Conservation (phyloP, 73 alveolate species). For the Urostyla sp. region DNA sequence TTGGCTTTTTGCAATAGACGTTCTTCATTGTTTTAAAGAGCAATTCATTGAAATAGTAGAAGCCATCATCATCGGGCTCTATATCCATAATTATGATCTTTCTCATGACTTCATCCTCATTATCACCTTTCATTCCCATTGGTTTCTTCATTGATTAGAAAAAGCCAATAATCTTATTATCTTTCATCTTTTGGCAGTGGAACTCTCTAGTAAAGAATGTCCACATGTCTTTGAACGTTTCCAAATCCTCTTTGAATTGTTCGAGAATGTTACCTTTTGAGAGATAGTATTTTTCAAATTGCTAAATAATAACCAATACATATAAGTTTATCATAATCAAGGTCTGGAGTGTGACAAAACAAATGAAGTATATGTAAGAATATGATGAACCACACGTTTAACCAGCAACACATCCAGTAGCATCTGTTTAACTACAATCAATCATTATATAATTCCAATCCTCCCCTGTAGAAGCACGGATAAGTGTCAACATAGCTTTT, state of each 20-base stretch:
- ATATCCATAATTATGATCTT: conserved; percentile 77
- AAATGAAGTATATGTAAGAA: conserved; percentile 60
- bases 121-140: conserved; percentile 55
- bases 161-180: conserved; percentile 62
- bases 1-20: conserved; percentile 15
- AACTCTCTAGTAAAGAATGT: conserved; percentile 45
- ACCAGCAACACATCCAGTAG: conserved; percentile 41
- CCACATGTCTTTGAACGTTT: conserved; percentile 69
- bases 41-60: conserved; percentile 73
- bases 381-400: conserved; percentile 24
- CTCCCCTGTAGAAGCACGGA: conserved; percentile 60
- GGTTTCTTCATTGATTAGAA: conserved; percentile 62
- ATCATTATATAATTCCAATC: conserved; percentile 69
- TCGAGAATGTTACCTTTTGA: conserved; percentile 68
- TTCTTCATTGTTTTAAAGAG: conserved; percentile 75
- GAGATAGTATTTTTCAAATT: conserved; percentile 73
- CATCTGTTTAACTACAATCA: conserved; percentile 43
- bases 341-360: conserved; percentile 60
- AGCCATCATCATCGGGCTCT: conserved; percentile 71
- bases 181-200: conserved; percentile 66
- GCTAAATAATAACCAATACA: conserved; percentile 66
- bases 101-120: conserved; percentile 42
- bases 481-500: conserved; percentile 52
- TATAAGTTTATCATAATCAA: conserved; percentile 71
- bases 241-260: conserved; percentile 67